Evolutionary conservation across 2,329 filamentous ascomycete species (phyloP), one percentile per base, ranked within the genome.

Genomic region (Colletotrichum cereale): DNA sequence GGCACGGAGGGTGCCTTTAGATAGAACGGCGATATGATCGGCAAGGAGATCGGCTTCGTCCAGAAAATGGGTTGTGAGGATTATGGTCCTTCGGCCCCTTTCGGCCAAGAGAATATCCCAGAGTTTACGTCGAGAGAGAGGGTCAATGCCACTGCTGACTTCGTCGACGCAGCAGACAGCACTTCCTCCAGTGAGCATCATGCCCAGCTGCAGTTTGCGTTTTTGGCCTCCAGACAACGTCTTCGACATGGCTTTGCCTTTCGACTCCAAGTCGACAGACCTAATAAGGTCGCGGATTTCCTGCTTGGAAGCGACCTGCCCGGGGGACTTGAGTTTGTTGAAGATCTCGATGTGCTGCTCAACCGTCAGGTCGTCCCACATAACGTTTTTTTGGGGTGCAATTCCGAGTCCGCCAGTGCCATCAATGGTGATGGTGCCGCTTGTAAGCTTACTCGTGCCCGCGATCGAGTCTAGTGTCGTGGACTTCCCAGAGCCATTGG

Each of bases 181-280:
- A 73, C 93, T 96, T 14, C 94, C 95, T 73, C 96, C 95, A 4
- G 94, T 97, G 75, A 98, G 90, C 94, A 97, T 97, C 90, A 97
- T 96, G 6, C 94, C 95, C 2, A 98, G 86, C 80, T 98, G 95
- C 11, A 97, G 86, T 80, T 98, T 98, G 63, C 95, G 87, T 83
- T 97, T 97, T 80, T 98, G 95, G 0, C 95, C 95, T 11, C 95
- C 95, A 2, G 94, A 97, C 0, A 98, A 85, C 0, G 94, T 97
- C 77, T 90, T 91, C 0, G 94, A 89, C 72, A 87, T 85, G 0
- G 95, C 92, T 44, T 89, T 88, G 50, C 90, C 84, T 82, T 98
- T 98, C 63, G 89, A 86, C 29, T 87, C 87, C 2, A 98, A 86
- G 78, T 97, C 96, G 74, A 96, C 90, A 0, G 90, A 86, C 7